Evolutionary conservation across 2,329 filamentous ascomycete genomes (phyloP).

Genomic region (Colletotrichum sp.): DNA sequence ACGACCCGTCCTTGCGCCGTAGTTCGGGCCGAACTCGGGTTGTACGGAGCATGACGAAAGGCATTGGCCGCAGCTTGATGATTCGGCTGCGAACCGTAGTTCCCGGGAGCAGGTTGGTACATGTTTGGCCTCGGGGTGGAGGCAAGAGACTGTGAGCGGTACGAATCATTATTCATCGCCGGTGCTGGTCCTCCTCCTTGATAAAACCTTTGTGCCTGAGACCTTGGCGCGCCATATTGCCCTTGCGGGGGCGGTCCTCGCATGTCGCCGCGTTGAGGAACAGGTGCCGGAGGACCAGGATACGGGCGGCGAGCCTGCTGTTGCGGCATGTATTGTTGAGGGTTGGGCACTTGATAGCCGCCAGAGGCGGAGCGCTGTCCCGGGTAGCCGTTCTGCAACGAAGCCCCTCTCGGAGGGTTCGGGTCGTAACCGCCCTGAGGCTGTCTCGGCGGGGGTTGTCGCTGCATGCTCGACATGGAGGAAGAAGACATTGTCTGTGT

Average conservation of each 20-base stretch:
- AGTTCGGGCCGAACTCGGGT: constrained; percentile 71
- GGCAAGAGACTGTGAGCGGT: constrained; percentile 92
- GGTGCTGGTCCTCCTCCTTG: constrained; percentile 65
- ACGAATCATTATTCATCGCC: constrained; percentile 83
- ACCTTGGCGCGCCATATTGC: constrained; percentile 35
- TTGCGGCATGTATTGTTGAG: constrained; percentile 53
- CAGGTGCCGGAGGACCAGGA: constrained; percentile 48
- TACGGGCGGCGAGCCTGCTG: constrained; percentile 49
- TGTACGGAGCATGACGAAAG: constrained; percentile 80
- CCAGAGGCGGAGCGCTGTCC: constrained; percentile 57
- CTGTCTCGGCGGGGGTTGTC: constrained; percentile 66
- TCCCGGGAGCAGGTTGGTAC: constrained; percentile 68
- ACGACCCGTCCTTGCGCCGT: constrained; percentile 92
- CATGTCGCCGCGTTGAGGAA: constrained; percentile 61
- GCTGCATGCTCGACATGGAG: constrained; percentile 55
- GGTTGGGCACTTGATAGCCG: constrained; percentile 49
- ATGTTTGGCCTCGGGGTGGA: constrained; percentile 74
- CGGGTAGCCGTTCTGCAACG: constrained; percentile 34
- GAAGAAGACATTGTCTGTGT: constrained; percentile 78
- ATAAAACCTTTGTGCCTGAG: constrained; percentile 63
- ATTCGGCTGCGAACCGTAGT: constrained; percentile 42
- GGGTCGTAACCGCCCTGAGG: constrained; percentile 43
- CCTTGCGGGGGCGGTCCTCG: constrained; percentile 49
- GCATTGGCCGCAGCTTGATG: constrained; percentile 72
- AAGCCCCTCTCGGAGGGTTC: constrained; percentile 42